phyloP scores from a whole-genome alignment of 306 rosid species.

The Begonia fuchsioides region DNA sequence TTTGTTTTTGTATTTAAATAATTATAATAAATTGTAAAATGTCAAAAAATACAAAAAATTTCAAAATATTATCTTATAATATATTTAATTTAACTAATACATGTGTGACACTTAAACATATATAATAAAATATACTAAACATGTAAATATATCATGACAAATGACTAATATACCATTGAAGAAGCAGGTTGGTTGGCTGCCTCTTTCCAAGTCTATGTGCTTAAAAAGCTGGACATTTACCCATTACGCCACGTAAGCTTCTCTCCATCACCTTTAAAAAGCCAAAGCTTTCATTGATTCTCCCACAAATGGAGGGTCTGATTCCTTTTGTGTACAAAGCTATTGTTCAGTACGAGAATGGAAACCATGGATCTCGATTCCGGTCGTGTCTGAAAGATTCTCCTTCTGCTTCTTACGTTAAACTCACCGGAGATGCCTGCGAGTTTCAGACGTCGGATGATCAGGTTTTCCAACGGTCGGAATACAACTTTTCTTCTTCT shows the following conservation, averaged over 20 bases:
- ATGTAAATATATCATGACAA: too few relatives aligned
- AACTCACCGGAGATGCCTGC: constrained; percentile 26
- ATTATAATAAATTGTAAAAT: too few relatives aligned
- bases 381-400: constrained; percentile 59
- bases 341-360: constrained; percentile 53
- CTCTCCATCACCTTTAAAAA: constrained; percentile 13
- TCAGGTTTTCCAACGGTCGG: constrained; percentile 11
- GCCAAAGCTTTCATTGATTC: constrained; percentile 7
- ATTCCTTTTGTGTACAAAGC: constrained; percentile 79
- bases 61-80: too few relatives aligned
- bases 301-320: constrained; percentile 60
- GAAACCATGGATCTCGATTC: constrained; percentile 22
- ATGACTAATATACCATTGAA: too few relatives aligned
- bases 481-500: constrained; percentile 18
- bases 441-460: constrained; percentile 21
- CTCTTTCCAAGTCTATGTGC: constrained; percentile 31
- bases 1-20: too few relatives aligned
- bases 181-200: constrained; percentile 25
- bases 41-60: too few relatives aligned
- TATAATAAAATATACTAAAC: too few relatives aligned
- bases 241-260: constrained; percentile 44
- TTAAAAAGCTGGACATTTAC: constrained; percentile 44
- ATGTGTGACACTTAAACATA: too few relatives aligned
- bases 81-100: too few relatives aligned
- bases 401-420: constrained; percentile 29